phyloP scores from a whole-genome alignment of 768 basidiomycete species.

The Guyanaporus albipodus region DNA sequence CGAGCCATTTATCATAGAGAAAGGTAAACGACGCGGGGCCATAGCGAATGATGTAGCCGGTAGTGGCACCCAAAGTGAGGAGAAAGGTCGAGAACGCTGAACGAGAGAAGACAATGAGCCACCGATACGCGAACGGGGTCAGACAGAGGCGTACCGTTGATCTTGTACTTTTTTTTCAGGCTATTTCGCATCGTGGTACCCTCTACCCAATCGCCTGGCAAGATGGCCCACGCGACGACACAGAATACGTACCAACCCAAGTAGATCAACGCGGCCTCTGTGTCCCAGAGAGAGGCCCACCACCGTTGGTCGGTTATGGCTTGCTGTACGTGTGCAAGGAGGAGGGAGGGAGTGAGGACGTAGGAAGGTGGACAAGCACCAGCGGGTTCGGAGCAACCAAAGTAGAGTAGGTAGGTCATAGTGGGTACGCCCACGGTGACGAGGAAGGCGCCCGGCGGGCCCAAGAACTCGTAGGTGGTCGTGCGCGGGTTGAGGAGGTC shows the following conservation, averaged over 20 bases:
- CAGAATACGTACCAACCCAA: conserved; percentile 89
- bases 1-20: conserved; percentile 89
- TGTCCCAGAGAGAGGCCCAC: conserved; percentile 83
- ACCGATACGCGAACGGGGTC: neutral
- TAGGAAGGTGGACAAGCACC: conserved; percentile 66
- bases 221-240: conserved; percentile 71
- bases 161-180: conserved; percentile 78
- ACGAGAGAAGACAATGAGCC: neutral
- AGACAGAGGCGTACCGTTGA: conserved; percentile 67
- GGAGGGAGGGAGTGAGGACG: conserved; percentile 31
- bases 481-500: conserved; percentile 65
- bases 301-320: conserved; percentile 49
- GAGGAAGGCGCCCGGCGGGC: conserved; percentile 71
- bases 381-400: conserved; percentile 66
- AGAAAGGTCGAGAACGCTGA: conserved; percentile 86
- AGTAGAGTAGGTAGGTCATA: conserved; percentile 71
- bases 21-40: conserved; percentile 85
- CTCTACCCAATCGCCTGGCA: conserved; percentile 71
- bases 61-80: conserved; percentile 68
- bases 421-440: conserved; percentile 69
- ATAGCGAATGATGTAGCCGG: conserved; percentile 64
- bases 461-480: conserved; percentile 74
- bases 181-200: conserved; percentile 75
- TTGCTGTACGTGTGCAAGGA: conserved; percentile 37
- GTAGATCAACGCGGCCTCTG: conserved; percentile 71